Evolutionary conservation across 371 early-diverging fungal species (phyloP), one percentile per base, ranked within the genome.

Genomic region (Funneliformis caledonium): DNA sequence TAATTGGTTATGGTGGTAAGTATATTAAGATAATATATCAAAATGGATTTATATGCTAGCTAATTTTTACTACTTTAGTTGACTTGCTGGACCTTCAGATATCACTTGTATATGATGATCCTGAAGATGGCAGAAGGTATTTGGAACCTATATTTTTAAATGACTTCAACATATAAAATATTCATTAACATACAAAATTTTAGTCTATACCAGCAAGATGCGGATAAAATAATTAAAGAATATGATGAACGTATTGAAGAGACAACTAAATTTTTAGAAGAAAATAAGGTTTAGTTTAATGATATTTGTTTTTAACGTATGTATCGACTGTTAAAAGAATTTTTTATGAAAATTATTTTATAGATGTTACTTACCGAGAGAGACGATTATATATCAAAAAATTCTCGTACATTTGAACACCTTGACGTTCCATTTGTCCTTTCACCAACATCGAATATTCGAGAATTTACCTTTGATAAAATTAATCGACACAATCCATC

Each of bases 191-290:
- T 47, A 56, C 16, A 56, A 56, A 56, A 16, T 19, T 70, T 33
- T 70, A 52, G 48, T 50, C 6, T 75, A 37, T 22, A 16, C 43
- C 33, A 31, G 2, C 76, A 60, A 60, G 56, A 75, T 31, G 22
- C 42, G 37, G 61, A 52, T n/a, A 37, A 75, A 75, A 16, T 37
- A 22, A 42, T 60, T 2, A n/a, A n/a, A 26, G 10, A 61, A 52
- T 75, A 31, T 75, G 43, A 75, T 42, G 33, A 19, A 7, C 8
- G 11, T 60, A 43, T 75, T 43, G 14, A 75, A 43, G 76, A 75
- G 16, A 16, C 45, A 42, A 75, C 12, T 37, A 42, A 52, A 43
- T 42, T 43, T 10, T 33, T 75, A 52, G 50, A 72, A 72, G 6
- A 9, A 10, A 22, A 72, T 72, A 19, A 50, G 56, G 73, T 72